Base-by-base conservation (phyloP, 257 asterid species). In the Buddleja alternifolia region DNA sequence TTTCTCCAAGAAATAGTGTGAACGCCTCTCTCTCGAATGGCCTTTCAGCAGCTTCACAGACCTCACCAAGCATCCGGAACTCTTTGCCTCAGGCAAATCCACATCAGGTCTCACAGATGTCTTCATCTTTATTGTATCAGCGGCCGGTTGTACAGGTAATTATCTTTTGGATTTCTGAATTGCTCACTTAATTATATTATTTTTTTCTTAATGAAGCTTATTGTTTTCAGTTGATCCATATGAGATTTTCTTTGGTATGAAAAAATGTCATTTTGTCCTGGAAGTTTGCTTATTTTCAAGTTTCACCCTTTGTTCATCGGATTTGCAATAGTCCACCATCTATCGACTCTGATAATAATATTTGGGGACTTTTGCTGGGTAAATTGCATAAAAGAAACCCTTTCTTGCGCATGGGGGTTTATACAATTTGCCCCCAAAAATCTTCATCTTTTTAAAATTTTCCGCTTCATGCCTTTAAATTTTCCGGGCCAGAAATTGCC, bases 71-170 rank as follows among this genome's bases (percentile, higher is more conserved):
- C 54, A 71, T 56, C 21, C 56, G 84, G 23, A 70, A 48, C 67
- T 67, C 75, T n/a, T 10, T 81, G 52, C 15, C 45, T 25, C 74
- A 24, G 53, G 66, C 77, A 55, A 71, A 64, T 75, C 66, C 68
- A 57, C 72, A 51, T 67, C 85, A 66, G 62, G 50, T 47, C 44
- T 63, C 80, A 10, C 78, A 72, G 67, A 53, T 37, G 69, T 46
- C 79, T 48, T 63, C 84, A n/a, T 57, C 89, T 67, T 52, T 74
- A 4, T 32, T 66, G 65, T 80, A 59, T 50, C 90, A 80, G 63
- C 70, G 54, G 42, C 44, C 72, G 15, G 36, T 32, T 69, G 10
- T 72, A 36, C 88, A 57, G 90, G 88, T 86, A 75, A 42, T 55
- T 40, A 17, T 17, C 8, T 12, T 55, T 42, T 42, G 21, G 36